Percentiles rank a stretch among this genome's conserved stretches.
phyloP scores from a whole-genome alignment of 352 stramenopile genomes.

The Phytopythium vexans region DNA sequence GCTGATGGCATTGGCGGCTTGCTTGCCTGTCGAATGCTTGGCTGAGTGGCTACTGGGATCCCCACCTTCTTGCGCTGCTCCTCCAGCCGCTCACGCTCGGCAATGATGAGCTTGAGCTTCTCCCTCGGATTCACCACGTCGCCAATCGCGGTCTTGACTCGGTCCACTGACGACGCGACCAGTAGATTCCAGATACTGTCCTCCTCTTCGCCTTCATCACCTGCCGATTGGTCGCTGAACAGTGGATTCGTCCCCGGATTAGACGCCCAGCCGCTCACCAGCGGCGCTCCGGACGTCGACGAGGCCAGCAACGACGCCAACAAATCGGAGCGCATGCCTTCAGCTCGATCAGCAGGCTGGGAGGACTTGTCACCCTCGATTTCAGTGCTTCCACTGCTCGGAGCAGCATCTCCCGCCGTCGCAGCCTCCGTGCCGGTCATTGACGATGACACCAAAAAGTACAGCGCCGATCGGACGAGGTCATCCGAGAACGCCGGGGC shows the following conservation, averaged over 20 bases:
- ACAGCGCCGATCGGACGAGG: constrained; percentile 53
- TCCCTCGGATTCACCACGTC: constrained; percentile 43
- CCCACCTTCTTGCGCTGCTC: constrained; percentile 51
- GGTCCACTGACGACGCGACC: constrained; percentile 65
- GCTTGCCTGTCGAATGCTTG: background rate
- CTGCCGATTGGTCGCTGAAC: constrained; percentile 44
- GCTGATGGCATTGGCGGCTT: background rate
- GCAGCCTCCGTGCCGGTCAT: constrained; percentile 33
- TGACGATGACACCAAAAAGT: constrained; percentile 60
- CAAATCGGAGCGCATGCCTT: constrained; percentile 29
- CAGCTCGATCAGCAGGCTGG: background rate
- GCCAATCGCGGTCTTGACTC: constrained; percentile 47
- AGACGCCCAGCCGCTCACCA: constrained; percentile 7
- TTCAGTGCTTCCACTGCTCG: background rate
- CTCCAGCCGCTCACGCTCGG: constrained; percentile 61
- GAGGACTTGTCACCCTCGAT: constrained; percentile 1
- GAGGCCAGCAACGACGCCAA: constrained; percentile 51
- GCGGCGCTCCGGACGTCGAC: constrained; percentile 33
- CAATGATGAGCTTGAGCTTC: constrained; percentile 52
- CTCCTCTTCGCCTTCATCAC: constrained; percentile 44
- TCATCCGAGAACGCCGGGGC: constrained; percentile 47
- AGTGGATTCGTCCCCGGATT: constrained; percentile 31
- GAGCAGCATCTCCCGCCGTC: background rate
- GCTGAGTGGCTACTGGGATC: constrained; percentile 8
- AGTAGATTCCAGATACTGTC: constrained; percentile 75